Base-by-base conservation (phyloP, 2,329 filamentous ascomycete species). In the Cryphonectria japonica region DNA sequence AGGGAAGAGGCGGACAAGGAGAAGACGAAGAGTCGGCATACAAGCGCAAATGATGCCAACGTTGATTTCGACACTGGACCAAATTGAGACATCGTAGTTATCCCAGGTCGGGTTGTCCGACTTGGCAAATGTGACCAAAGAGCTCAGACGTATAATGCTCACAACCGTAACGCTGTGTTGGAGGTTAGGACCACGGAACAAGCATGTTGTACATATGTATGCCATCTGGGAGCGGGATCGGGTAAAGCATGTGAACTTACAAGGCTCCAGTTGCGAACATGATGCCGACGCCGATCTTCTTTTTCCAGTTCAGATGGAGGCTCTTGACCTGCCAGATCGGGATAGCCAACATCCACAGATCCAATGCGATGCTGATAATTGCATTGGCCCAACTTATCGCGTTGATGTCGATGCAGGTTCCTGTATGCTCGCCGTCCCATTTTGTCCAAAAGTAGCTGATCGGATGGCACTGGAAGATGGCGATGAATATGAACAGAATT, bases 311-410 rank as follows among this genome's bases (percentile, higher is more conserved):
- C 2, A 80, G 71, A 2, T 76, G 76, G 34, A 86, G 74, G 0
- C 74, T 75, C 6, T 77, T 71, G 0, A 85, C 73, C 29, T 82
- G 78, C 34, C 78, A 79, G 32, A 85, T 75, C 0, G 83, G 83
- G 0, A 85, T 73, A 0, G 76, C 78, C 61, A 85, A 78, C 73
- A 86, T 83, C 74, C 80, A 79, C 0, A 84, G 13, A 71, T 86
- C 84, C 29, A 85, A 74, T 2, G 76, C 76, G 13, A 86, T 82
- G 54, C 83, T 81, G 62, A 84, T 78, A 0, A 75, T 76, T 0
- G 84, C 83, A 46, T 84, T 82, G 29, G 79, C 79, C 82, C 83
- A 85, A 1, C 78, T 79, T 37, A 83, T 79, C 0, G 76, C 75
- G 57, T 80, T 82, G 19, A 81, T 76, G 57, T 85, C 77, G 66